Conservation (phyloP, 768 basidiomycete genomes). For the Podaxis carcinomalis region DNA sequence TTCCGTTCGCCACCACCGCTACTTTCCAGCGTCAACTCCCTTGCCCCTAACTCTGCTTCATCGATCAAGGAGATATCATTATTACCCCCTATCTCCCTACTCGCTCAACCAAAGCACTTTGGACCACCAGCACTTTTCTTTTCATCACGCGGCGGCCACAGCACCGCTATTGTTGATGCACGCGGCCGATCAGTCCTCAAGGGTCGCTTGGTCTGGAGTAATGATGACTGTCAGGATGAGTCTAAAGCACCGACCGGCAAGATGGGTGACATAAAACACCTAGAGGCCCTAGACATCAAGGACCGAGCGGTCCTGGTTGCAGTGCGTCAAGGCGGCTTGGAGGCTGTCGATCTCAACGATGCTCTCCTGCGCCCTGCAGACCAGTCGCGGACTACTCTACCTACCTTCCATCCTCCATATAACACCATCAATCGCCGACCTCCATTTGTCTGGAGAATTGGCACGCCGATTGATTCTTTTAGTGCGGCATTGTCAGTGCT, state of each 20-base stretch:
- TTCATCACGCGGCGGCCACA: conserved; percentile 87
- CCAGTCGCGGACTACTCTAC: conserved; percentile 68
- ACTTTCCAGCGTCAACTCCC: conserved; percentile 30
- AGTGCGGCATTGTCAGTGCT: conserved; percentile 30
- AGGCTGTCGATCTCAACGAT: conserved; percentile 76
- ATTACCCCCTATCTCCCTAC: conserved; percentile 68
- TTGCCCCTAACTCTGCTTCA: conserved; percentile 22
- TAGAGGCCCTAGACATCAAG: conserved; percentile 78
- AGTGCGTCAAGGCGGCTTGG: conserved; percentile 82
- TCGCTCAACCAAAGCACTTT: conserved; percentile 76
- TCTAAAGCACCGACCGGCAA: conserved; percentile 32
- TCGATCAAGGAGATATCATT: conserved; percentile 48
- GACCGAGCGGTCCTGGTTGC: conserved; percentile 78
- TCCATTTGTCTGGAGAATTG: conserved; percentile 82
- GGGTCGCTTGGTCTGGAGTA: conserved; percentile 75
- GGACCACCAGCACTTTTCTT: conserved; percentile 86
- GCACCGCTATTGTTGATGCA: conserved; percentile 84
- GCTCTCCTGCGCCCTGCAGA: conserved; percentile 79
- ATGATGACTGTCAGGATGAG: conserved; percentile 51
- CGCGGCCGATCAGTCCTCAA: conserved; percentile 82
- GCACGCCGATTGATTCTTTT: conserved; percentile 52
- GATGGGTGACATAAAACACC: conserved; percentile 78
- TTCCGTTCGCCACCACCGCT: conserved; percentile 40
- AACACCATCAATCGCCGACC: conserved; percentile 63
- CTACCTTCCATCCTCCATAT: conserved; percentile 60